phyloP scores from a whole-genome alignment of 1,139 yeast genomes.

The Zygoascus hellenicus region DNA sequence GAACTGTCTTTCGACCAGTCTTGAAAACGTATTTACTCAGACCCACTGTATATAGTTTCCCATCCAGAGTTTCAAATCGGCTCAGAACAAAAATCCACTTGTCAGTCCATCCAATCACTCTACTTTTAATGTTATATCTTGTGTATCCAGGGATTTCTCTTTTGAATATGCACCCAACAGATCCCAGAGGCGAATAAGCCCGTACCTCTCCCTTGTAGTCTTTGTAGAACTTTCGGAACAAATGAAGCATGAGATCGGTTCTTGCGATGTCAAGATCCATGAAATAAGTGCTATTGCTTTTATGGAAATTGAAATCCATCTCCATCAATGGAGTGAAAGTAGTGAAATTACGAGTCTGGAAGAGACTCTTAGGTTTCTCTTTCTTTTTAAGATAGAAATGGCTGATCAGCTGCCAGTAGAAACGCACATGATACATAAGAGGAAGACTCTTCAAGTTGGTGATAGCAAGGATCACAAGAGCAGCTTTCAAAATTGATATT shows the following conservation, averaged over 20 bases:
- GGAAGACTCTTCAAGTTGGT: conserved; percentile 55
- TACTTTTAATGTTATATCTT: conserved; percentile 48
- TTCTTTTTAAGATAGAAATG: conserved; percentile 30
- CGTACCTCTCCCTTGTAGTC: conserved; percentile 38
- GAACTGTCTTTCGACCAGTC: conserved; percentile 62
- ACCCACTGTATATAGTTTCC: conserved; percentile 47
- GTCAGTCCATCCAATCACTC: conserved; percentile 76
- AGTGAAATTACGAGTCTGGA: conserved; percentile 41
- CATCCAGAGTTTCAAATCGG: conserved; percentile 45
- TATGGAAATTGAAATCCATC: conserved; percentile 81
- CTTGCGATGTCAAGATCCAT: conserved; percentile 80
- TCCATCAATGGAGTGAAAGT: conserved; percentile 73
- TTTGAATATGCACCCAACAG: conserved; percentile 61
- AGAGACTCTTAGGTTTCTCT: conserved; percentile 26
- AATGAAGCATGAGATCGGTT: conserved; percentile 50
- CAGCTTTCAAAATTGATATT: conserved; percentile 10
- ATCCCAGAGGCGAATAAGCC: conserved; percentile 77
- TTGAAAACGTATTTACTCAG: conserved; percentile 78
- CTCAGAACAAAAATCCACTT: conserved; percentile 79
- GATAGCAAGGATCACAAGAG: conserved; percentile 20
- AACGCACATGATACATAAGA: conserved; percentile 57
- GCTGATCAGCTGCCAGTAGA: conserved; percentile 46
- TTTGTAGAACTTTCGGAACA: conserved; percentile 38
- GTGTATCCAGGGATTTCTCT: conserved; percentile 68
- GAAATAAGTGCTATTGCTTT: conserved; percentile 80